A percentile compares a stretch with the other conserved stretches of the same genome.
These are phyloP conservation scores for Avena eriantha DNA, from an alignment of 176 grass and related monocot genomes.

Conservation along the genomic window DNA sequence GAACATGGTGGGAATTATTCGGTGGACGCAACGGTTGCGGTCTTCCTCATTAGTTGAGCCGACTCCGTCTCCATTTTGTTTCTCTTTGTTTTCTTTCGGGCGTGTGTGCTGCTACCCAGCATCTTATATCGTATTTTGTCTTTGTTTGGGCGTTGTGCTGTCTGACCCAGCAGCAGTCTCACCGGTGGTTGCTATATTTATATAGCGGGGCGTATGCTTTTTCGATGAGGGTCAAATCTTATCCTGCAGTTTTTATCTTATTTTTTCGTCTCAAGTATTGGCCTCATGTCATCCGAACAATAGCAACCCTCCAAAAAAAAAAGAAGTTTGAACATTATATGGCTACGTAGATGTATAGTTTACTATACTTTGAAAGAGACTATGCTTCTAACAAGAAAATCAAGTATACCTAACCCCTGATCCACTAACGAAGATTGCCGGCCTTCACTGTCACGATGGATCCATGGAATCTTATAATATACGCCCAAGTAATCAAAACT, in stretches of 20 bases:
- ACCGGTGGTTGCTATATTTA: too few relatives aligned
- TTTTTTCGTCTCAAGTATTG: not conserved
- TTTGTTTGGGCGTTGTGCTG: too few relatives aligned
- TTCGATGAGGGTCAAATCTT: not conserved
- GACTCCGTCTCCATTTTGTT: too few relatives aligned
- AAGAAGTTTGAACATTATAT: not conserved
- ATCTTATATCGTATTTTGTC: too few relatives aligned
- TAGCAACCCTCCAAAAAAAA: not conserved
- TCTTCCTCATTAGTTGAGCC: too few relatives aligned
- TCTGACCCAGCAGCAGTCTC: too few relatives aligned
- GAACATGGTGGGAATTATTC: too few relatives aligned
- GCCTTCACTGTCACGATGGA: not conserved
- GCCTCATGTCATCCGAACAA: not conserved
- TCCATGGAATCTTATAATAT: not conserved
- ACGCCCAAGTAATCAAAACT: not conserved
- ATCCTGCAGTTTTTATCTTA: not conserved
- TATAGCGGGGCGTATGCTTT: too few relatives aligned
- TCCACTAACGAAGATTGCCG: not conserved
- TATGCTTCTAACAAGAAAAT: not conserved
- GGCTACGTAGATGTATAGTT: not conserved
- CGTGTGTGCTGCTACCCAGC: too few relatives aligned
- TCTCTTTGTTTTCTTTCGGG: too few relatives aligned
- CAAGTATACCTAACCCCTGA: not conserved
- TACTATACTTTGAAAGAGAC: not conserved
- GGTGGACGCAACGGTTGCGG: too few relatives aligned